Evolutionary conservation across 169 alveolate genomes (phyloP), one percentile per base, ranked within the genome.

Genomic region (Miamiensis avidus): DNA sequence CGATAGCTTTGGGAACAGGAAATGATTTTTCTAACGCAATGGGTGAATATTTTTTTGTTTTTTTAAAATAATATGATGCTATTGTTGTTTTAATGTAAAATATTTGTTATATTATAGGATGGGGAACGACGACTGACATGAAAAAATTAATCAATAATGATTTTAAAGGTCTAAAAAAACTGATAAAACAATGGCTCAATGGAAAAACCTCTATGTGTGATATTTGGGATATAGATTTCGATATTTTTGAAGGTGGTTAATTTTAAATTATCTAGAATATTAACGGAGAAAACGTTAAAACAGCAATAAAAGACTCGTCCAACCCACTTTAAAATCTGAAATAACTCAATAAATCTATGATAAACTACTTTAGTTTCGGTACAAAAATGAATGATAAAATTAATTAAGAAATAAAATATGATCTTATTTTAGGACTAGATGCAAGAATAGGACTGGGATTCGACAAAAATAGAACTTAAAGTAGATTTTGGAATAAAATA

Each of bases 1-100:
- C 97, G 11, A 91, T 97, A 34, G 99, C 99, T 20, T 98, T 95
- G 87, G 99, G 99, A 33, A 97, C 99, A 27, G 99, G 99, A 74
- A 98, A 98, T 89, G 99, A 98, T 90, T 97, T 97, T 79, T 97
- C 99, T 28, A 90, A 95, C 33, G 97, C 98, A 4, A 86, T 97
- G 30, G 96, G 97, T 75, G n/a, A n/a, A n/a, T n/a, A n/a, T n/a
- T n/a, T n/a, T n/a, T n/a, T n/a, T n/a, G n/a, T n/a, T n/a, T n/a
- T n/a, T n/a, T n/a, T n/a, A n/a, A n/a, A n/a, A n/a, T n/a, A n/a
- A n/a, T n/a, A n/a, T n/a, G n/a, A n/a, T n/a, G n/a, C n/a, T n/a
- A n/a, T n/a, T n/a, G n/a, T n/a, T n/a, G n/a, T n/a, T n/a, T n/a
- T n/a, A n/a, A n/a, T n/a, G n/a, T n/a, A n/a, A n/a, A n/a, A n/a